Conservation (phyloP, 129 eudicot genomes). For the Kitagawia praeruptora region DNA sequence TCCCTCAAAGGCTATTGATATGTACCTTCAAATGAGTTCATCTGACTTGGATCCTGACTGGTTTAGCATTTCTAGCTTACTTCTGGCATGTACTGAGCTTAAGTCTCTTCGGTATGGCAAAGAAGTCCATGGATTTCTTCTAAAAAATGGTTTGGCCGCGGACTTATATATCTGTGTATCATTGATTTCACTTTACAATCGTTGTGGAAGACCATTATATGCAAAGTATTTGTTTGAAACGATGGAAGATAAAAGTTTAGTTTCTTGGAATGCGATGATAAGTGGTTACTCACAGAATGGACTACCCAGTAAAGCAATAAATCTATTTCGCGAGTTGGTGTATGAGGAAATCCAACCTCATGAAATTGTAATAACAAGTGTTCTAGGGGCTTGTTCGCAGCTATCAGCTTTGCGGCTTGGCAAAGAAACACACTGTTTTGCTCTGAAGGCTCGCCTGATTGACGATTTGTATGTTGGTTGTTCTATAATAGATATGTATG, state of each 20-base stretch:
- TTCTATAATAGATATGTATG: slow-evolving; percentile 57
- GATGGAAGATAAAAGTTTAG: slow-evolving; percentile 29
- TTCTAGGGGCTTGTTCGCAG: slow-evolving; percentile 45
- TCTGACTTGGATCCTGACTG: slow-evolving; percentile 43
- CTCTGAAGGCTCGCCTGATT: slow-evolving; percentile 32
- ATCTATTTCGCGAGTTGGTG: slow-evolving; percentile 30
- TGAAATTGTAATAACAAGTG: slow-evolving; percentile 35
- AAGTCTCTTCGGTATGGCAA: slow-evolving; percentile 33
- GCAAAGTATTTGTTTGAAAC: slow-evolving; percentile 33
- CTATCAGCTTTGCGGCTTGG: slow-evolving; percentile 48
- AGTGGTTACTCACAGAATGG: slow-evolving; percentile 43
- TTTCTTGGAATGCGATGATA: slow-evolving; percentile 61
- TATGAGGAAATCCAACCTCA: slow-evolving; percentile 27
- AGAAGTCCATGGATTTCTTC: slow-evolving; percentile 47
- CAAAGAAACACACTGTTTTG: slow-evolving; percentile 41
- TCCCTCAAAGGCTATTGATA: slow-evolving; percentile 35
- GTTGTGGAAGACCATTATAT: slow-evolving; percentile 30
- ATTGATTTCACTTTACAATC: slow-evolving; percentile 39
- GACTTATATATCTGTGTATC: slow-evolving; percentile 38
- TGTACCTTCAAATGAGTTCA: slow-evolving; percentile 30
- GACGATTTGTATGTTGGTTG: slow-evolving; percentile 28
- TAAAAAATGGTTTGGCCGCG: slow-evolving; percentile 38
- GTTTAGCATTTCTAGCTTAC: slow-evolving; percentile 42
- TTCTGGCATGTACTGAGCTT: slow-evolving; percentile 38
- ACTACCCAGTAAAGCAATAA: slow-evolving; percentile 34